phyloP scores from a whole-genome alignment of 1,139 yeast genomes.

The Chernovozyma aurita region DNA sequence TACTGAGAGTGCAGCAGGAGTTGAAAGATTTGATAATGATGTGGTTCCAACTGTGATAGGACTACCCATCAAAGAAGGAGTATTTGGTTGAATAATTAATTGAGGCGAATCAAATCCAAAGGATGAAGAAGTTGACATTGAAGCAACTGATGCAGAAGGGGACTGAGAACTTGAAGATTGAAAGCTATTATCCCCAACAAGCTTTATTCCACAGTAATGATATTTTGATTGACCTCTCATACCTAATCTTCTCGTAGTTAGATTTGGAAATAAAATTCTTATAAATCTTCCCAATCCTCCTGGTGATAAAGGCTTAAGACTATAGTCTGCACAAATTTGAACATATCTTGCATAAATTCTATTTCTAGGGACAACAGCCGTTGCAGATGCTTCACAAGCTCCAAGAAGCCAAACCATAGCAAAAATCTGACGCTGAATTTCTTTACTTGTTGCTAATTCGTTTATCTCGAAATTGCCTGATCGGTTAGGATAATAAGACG shows the following conservation, averaged over 20 bases:
- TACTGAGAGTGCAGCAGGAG: constrained; percentile 1
- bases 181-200: constrained; percentile 47
- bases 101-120: constrained; percentile 10
- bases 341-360: constrained; percentile 79
- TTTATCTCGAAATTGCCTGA: neutral
- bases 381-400: constrained; percentile 59
- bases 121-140: constrained; percentile 24
- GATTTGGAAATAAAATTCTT: constrained; percentile 63
- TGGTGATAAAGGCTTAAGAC: constrained; percentile 71
- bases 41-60: constrained; percentile 5
- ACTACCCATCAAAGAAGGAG: constrained; percentile 3
- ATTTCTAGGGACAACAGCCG: constrained; percentile 80
- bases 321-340: constrained; percentile 62
- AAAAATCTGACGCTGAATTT: constrained; percentile 69
- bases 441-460: constrained; percentile 33
- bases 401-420: constrained; percentile 79
- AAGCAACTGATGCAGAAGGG: constrained; percentile 9
- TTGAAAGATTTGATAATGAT: constrained; percentile 7
- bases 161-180: constrained; percentile 6
- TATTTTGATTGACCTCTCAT: constrained; percentile 86
- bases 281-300: constrained; percentile 88
- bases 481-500: neutral
- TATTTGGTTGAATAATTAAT: constrained; percentile 4
- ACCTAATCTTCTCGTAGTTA: constrained; percentile 82
- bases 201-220: constrained; percentile 81